Percentiles rank a stretch among this genome's conserved stretches.
phyloP scores from a whole-genome alignment of 192 early-diverging fungal genomes.

The Pilaira anomala region DNA sequence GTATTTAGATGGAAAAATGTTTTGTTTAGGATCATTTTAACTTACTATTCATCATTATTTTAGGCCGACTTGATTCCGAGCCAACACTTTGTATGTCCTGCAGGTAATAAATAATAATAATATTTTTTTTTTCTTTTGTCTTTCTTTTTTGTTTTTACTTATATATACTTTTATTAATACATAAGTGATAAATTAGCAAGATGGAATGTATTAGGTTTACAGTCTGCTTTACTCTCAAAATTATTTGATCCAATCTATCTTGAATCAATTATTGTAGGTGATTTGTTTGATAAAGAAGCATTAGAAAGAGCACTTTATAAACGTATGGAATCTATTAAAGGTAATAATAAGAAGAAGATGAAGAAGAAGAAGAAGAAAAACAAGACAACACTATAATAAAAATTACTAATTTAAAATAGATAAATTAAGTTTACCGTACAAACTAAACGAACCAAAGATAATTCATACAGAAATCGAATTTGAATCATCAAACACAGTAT shows the following conservation, averaged over 20 bases:
- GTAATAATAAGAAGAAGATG: constrained; percentile 2
- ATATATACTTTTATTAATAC: background rate
- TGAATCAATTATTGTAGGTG: constrained; percentile 59
- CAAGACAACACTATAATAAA: background rate
- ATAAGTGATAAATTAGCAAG: constrained; percentile 86
- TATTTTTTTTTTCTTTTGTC: background rate
- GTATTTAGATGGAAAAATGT: background rate
- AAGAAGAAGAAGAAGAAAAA: background rate
- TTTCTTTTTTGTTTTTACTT: background rate
- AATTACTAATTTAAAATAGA: background rate
- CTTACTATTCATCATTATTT: background rate
- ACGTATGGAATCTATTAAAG: constrained; percentile 38
- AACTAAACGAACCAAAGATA: constrained; percentile 10
- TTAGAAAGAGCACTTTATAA: constrained; percentile 65
- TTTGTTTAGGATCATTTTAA: constrained; percentile 6
- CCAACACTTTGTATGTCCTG: constrained; percentile 73
- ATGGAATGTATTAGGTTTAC: constrained; percentile 82
- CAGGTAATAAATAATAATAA: constrained; percentile 38
- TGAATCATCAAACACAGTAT: constrained; percentile 14
- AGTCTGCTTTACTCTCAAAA: constrained; percentile 65
- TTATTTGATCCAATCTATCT: constrained; percentile 70
- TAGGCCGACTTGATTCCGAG: constrained; percentile 67
- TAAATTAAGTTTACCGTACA: constrained; percentile 12
- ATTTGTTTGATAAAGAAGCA: constrained; percentile 58
- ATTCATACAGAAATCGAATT: constrained; percentile 7